A percentile compares a stretch with the other conserved stretches of the same genome.
Conservation (phyloP, 2,329 filamentous ascomycete genomes). For the Xylaria sp. region DNA sequence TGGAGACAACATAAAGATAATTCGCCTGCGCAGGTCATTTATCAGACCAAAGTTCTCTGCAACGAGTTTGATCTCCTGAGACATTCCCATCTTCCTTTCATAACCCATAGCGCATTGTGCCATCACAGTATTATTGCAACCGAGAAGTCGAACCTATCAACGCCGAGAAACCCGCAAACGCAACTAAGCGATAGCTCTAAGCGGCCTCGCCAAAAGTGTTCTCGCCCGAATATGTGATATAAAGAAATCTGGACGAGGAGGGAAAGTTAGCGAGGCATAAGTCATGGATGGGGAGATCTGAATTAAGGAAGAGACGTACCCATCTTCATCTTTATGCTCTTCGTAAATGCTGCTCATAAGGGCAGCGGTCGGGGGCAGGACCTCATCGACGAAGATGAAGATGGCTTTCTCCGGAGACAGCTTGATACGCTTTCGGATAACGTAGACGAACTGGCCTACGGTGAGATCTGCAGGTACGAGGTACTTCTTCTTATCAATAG, state of each 20-base stretch:
- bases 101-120: conserved; percentile 32
- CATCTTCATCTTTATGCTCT: conserved; percentile 91
- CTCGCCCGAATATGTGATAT: conserved; percentile 99
- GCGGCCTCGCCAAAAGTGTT: conserved; percentile 86
- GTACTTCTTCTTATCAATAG: conserved; percentile 99
- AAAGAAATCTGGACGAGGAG: conserved; percentile 77
- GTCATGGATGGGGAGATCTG: not conserved
- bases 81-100: conserved; percentile 7
- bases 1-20: conserved; percentile 5
- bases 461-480: conserved; percentile 97
- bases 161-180: conserved; percentile 36
- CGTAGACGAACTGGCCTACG: conserved; percentile 99
- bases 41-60: not conserved
- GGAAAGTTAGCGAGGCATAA: conserved; percentile 29
- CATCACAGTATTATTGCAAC: conserved; percentile 43
- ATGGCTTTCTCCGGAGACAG: conserved; percentile 99
- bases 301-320: conserved; percentile 57
- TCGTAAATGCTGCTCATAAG: conserved; percentile 99
- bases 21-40: conserved; percentile 14
- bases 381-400: conserved; percentile 99
- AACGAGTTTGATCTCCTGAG: conserved; percentile 8
- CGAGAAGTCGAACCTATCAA: conserved; percentile 43
- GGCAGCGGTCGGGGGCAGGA: conserved; percentile 93
- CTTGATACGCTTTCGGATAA: conserved; percentile 99
- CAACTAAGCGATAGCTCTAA: conserved; percentile 43